Evolutionary conservation across 805 yeast genomes (phyloP).

Genomic region (Candida awuae): DNA sequence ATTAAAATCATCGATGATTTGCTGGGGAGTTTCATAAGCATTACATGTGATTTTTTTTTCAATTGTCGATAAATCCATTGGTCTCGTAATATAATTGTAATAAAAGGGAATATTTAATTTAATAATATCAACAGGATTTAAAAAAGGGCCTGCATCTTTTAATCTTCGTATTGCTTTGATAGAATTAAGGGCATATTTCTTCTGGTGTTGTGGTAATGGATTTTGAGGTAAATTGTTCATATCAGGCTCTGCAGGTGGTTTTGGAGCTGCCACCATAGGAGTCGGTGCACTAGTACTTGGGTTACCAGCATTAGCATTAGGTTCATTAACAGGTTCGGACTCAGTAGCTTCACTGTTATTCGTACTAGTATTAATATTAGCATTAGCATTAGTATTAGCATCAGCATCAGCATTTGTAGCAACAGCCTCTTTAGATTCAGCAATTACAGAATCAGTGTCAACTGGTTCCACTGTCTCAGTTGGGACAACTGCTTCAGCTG

Average conservation of each 20-base stretch:
- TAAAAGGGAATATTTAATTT: slow-evolving; percentile 87
- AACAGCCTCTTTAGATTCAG: too few relatives aligned
- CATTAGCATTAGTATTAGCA: too few relatives aligned
- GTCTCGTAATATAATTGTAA: slow-evolving; percentile 71
- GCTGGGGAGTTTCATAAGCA: slow-evolving; percentile 65
- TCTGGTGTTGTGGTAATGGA: slow-evolving; percentile 79
- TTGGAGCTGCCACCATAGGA: slow-evolving; percentile 56
- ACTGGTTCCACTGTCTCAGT: too few relatives aligned
- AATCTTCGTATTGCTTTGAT: slow-evolving; percentile 82
- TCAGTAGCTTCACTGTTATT: too few relatives aligned
- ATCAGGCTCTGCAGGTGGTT: slow-evolving; percentile 68
- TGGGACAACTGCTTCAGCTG: too few relatives aligned
- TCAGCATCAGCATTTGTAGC: too few relatives aligned
- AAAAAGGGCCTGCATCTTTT: slow-evolving; percentile 87
- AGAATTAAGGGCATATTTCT: slow-evolving; percentile 67
- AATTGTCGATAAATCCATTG: slow-evolving; percentile 91
- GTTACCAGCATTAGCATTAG: background rate
- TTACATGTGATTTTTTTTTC: slow-evolving; percentile 66
- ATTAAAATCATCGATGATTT: slow-evolving; percentile 70
- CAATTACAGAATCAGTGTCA: too few relatives aligned
- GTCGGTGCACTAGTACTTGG: slow-evolving; percentile 10
- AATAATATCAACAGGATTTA: slow-evolving; percentile 82
- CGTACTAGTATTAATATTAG: too few relatives aligned
- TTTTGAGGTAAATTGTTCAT: slow-evolving; percentile 55
- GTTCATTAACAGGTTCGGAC: background rate